A percentile compares a stretch with the other conserved stretches of the same genome.
Conservation (phyloP, 495 filamentous ascomycete genomes). For the Pseudomonodictys pantanalensis region DNA sequence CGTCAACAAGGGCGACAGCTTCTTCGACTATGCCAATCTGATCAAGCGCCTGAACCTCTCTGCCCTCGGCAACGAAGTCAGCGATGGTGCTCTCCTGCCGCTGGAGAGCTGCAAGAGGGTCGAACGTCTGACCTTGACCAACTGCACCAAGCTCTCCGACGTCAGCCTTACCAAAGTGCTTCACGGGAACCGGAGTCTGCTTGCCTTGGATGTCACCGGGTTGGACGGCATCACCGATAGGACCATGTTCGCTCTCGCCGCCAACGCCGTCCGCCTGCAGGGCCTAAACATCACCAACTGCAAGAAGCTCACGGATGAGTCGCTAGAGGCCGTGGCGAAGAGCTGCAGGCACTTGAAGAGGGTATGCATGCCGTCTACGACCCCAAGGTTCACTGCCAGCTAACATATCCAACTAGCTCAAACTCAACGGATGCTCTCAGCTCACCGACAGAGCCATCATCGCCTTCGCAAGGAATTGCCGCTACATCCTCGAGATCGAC, state of each 20-base stretch:
- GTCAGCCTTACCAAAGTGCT: slow-evolving; percentile 75
- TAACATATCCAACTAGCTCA: slow-evolving; percentile 63
- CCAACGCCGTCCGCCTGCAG: slow-evolving; percentile 79
- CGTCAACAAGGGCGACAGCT: slow-evolving; percentile 63
- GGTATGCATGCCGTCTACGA: slow-evolving; percentile 50
- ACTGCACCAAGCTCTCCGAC: slow-evolving; percentile 82
- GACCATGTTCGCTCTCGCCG: slow-evolving; percentile 75
- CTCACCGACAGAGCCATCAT: slow-evolving; percentile 75
- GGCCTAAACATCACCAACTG: slow-evolving; percentile 92
- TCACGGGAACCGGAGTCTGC: slow-evolving; percentile 71
- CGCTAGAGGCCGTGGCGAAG: slow-evolving; percentile 75
- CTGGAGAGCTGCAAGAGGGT: slow-evolving; percentile 83
- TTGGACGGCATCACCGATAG: slow-evolving; percentile 75
- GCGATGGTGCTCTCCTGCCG: slow-evolving; percentile 82
- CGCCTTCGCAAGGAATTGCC: slow-evolving; percentile 83
- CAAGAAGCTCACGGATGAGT: slow-evolving; percentile 77
- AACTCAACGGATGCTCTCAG: slow-evolving; percentile 84
- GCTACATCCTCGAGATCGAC: slow-evolving; percentile 93
- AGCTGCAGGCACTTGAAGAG: slow-evolving; percentile 85
- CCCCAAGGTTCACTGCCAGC: not conserved
- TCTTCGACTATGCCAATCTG: slow-evolving; percentile 81
- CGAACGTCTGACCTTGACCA: slow-evolving; percentile 90
- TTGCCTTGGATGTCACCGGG: slow-evolving; percentile 88
- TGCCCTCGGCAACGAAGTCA: slow-evolving; percentile 69
- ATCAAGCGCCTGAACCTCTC: slow-evolving; percentile 90